phyloP scores from a whole-genome alignment of 2,329 filamentous ascomycete species.

The Sphaerulina populicola region DNA sequence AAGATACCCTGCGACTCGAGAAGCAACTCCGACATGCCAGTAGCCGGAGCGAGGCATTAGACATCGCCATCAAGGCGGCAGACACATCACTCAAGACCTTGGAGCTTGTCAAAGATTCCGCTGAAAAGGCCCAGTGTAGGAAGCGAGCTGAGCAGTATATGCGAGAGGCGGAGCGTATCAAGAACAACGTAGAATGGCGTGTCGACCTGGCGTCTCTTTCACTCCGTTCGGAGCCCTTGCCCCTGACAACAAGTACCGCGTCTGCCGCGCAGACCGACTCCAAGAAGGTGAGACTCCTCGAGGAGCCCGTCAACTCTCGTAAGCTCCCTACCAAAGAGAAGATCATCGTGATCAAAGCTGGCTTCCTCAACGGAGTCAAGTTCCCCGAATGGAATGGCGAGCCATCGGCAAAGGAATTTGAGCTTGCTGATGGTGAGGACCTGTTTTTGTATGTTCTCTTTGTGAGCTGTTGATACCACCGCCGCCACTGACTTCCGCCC shows the following conservation, averaged over 20 bases:
- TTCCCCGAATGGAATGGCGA: slow-evolving; percentile 77
- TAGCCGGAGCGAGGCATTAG: slow-evolving; percentile 52
- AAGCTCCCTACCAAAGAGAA: slow-evolving; percentile 62
- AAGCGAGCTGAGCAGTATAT: slow-evolving; percentile 62
- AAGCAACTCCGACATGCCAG: slow-evolving; percentile 19
- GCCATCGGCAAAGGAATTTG: slow-evolving; percentile 56
- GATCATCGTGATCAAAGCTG: slow-evolving; percentile 66
- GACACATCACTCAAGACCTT: slow-evolving; percentile 76
- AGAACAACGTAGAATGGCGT: slow-evolving; percentile 38
- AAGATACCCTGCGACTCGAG: slow-evolving; percentile 20
- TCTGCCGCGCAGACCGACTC: slow-evolving; percentile 1
- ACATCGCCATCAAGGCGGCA: slow-evolving; percentile 65
- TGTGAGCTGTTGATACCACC: neutral
- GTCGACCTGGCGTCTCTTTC: neutral
- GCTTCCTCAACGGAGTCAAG: slow-evolving; percentile 69
- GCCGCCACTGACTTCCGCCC: slow-evolving; percentile 32
- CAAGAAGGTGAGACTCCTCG: slow-evolving; percentile 32
- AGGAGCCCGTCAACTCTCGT: slow-evolving; percentile 51
- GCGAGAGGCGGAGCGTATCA: slow-evolving; percentile 66
- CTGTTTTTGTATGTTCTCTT: slow-evolving; percentile 54
- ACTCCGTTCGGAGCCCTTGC: slow-evolving; percentile 7
- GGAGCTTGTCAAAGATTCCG: slow-evolving; percentile 50
- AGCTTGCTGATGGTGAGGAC: slow-evolving; percentile 40
- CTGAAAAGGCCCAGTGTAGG: slow-evolving; percentile 58
- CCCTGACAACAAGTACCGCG: neutral